A percentile compares a stretch with the other conserved stretches of the same genome.
These are phyloP conservation scores for Scenedesmus sp. DNA, from an alignment of 163 green algal species.

Conservation along the genomic window DNA sequence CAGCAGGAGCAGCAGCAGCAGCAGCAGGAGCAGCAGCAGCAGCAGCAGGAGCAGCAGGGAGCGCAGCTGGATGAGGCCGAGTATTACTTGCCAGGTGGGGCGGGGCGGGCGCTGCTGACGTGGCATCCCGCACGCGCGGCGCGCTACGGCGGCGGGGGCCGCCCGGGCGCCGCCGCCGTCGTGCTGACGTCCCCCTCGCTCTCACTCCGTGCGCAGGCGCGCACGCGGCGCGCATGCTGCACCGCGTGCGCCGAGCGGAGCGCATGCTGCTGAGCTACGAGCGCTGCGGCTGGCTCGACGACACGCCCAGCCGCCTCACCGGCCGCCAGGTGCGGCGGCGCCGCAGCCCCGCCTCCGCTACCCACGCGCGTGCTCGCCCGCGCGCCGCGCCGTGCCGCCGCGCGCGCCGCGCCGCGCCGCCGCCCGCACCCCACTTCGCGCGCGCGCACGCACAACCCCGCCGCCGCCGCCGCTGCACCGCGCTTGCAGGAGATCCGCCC, in stretches of 20 bases:
- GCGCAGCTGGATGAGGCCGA: constrained; percentile 46
- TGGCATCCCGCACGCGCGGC: no score
- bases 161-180: no score
- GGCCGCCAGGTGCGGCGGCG: constrained; percentile 38
- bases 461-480: no score
- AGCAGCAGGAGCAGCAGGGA: background rate
- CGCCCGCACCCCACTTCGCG: no score
- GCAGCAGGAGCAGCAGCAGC: constrained; percentile 8
- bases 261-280: constrained; percentile 93
- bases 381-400: background rate
- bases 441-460: no score
- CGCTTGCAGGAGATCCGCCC: constrained; percentile 75
- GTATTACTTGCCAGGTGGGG: constrained; percentile 63
- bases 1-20: constrained; percentile 7
- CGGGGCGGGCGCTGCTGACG: background rate
- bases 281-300: constrained; percentile 86
- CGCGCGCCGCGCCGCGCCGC: background rate
- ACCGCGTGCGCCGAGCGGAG: constrained; percentile 87
- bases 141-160: no score
- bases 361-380: background rate
- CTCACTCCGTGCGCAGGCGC: constrained; percentile 48
- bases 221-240: constrained; percentile 74
- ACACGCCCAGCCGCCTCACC: constrained; percentile 77
- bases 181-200: no score
- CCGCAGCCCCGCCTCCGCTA: no score